These are phyloP conservation scores for Cryptomeria japonica DNA, from an alignment of 75 land plant genomes.

Conservation along the genomic window DNA sequence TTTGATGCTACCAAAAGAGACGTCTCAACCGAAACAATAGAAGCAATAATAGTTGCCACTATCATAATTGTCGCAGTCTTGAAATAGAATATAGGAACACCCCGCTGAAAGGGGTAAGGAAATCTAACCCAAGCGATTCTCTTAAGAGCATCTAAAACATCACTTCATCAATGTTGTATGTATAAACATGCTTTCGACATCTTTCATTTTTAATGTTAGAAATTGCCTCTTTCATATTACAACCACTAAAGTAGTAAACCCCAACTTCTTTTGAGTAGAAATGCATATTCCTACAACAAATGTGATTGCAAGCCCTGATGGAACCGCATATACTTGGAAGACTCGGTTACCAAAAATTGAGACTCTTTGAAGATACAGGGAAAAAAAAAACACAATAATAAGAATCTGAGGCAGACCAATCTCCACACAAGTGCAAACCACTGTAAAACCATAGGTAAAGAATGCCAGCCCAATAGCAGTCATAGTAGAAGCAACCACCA, in stretches of 20 bases:
- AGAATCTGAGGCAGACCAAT: slow-evolving; percentile 55
- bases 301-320: slow-evolving; percentile 69
- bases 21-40: slow-evolving; percentile 99
- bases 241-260: slow-evolving; percentile 77
- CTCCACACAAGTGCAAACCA: slow-evolving; percentile 57
- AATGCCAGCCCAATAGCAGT: slow-evolving; percentile 56
- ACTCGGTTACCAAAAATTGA: slow-evolving; percentile 73
- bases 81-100: slow-evolving; percentile 75
- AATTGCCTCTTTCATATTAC: slow-evolving; percentile 55
- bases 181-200: slow-evolving; percentile 63
- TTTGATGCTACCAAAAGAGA: too few relatives aligned
- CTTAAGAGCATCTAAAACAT: slow-evolving; percentile 74
- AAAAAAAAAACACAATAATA: slow-evolving; percentile 37
- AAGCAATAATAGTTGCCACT: slow-evolving; percentile 76
- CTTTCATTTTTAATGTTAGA: slow-evolving; percentile 59
- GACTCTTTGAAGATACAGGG: slow-evolving; percentile 69
- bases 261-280: slow-evolving; percentile 85
- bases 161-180: slow-evolving; percentile 86
- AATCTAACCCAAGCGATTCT: slow-evolving; percentile 82
- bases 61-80: slow-evolving; percentile 75
- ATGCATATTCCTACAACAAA: slow-evolving; percentile 97
- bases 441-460: slow-evolving; percentile 47
- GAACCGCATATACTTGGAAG: slow-evolving; percentile 94
- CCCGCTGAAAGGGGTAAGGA: slow-evolving; percentile 99
- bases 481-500: slow-evolving; percentile 56